A percentile compares a stretch with the other conserved stretches of the same genome.
These are phyloP conservation scores for Terana coerulea DNA, from an alignment of 768 basidiomycete species.

Conservation along the genomic window DNA sequence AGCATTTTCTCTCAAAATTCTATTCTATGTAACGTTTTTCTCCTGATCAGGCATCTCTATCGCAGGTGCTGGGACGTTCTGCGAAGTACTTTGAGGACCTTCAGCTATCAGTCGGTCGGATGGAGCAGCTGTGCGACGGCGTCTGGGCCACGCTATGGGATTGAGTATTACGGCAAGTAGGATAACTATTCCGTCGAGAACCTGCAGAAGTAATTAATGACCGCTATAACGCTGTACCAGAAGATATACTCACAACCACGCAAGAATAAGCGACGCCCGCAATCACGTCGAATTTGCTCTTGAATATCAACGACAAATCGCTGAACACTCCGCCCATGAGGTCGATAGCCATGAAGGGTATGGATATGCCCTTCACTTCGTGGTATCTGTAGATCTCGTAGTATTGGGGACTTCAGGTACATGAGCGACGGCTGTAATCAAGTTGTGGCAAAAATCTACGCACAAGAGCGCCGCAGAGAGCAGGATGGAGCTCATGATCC, in stretches of 20 bases:
- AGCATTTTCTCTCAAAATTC: too few relatives aligned
- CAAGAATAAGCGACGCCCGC: constrained; percentile 60
- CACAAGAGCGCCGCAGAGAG: constrained; percentile 49
- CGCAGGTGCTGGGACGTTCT: too few relatives aligned
- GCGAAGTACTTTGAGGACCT: too few relatives aligned
- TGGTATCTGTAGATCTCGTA: constrained; percentile 66
- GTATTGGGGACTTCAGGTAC: constrained; percentile 54
- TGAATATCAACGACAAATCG: constrained; percentile 65
- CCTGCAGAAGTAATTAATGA: constrained; percentile 27
- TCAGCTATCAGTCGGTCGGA: too few relatives aligned
- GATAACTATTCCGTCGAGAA: constrained; percentile 60
- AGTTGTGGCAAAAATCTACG: constrained; percentile 6
- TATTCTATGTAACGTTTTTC: too few relatives aligned
- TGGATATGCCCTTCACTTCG: constrained; percentile 65
- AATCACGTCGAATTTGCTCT: constrained; percentile 55
- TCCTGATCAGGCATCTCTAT: too few relatives aligned
- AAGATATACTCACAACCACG: constrained; percentile 40
- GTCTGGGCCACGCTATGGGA: constrained; percentile 41
- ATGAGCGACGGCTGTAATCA: background rate
- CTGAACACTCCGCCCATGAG: constrained; percentile 68
- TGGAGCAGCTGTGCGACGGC: too few relatives aligned
- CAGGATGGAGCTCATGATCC: constrained; percentile 55
- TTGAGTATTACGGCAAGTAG: constrained; percentile 64
- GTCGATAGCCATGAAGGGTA: constrained; percentile 68
- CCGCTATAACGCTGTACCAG: constrained; percentile 1